These are phyloP conservation scores for Diaporthe ampelina DNA, from an alignment of 2,329 filamentous ascomycete genomes.

Conservation along the genomic window DNA sequence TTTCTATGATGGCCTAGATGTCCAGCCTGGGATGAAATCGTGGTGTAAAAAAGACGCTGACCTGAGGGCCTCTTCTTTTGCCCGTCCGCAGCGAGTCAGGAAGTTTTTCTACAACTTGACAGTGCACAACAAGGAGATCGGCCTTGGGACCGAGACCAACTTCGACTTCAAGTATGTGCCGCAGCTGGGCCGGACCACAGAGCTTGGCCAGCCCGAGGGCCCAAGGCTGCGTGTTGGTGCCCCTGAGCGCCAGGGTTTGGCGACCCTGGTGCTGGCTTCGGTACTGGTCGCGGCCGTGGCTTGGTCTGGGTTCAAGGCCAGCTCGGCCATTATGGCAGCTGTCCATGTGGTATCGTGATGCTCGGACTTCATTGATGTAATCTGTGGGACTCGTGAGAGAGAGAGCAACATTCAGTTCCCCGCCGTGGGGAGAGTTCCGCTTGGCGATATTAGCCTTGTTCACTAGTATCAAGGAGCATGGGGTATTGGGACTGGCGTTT, in stretches of 20 bases:
- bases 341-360: slow-evolving; percentile 19
- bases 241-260: slow-evolving; percentile 63
- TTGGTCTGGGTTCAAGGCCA: slow-evolving; percentile 46
- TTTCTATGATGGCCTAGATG: neutral
- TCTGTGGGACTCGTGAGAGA: neutral
- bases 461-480: neutral
- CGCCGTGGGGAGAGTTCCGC: neutral
- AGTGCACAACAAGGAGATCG: slow-evolving; percentile 69
- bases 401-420: neutral
- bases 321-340: slow-evolving; percentile 33
- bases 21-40: neutral
- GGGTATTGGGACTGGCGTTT: neutral
- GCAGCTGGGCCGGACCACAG: slow-evolving; percentile 53
- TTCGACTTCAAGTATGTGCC: slow-evolving; percentile 83
- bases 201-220: slow-evolving; percentile 38
- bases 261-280: slow-evolving; percentile 57
- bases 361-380: neutral
- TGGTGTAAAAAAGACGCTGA: neutral
- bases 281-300: slow-evolving; percentile 47
- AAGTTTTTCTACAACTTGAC: slow-evolving; percentile 65
- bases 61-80: neutral
- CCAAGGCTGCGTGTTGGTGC: slow-evolving; percentile 44
- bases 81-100: slow-evolving; percentile 43
- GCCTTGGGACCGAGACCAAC: slow-evolving; percentile 70
- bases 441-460: neutral